Evolutionary conservation across 257 asterid genomes (phyloP).

Genomic region (Salvia rosmarinus): DNA sequence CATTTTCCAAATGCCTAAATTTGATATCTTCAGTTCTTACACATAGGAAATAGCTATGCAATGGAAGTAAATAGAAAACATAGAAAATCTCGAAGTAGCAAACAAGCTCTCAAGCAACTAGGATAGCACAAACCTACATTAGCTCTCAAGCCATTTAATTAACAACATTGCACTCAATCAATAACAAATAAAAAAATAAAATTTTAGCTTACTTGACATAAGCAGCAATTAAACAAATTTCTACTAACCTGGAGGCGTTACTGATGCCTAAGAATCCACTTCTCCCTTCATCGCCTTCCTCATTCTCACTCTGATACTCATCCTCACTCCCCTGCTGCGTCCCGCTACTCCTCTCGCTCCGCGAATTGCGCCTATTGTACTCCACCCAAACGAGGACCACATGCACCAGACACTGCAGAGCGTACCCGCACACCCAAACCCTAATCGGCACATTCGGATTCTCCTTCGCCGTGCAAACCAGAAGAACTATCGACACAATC

Average conservation of each 20-base stretch:
- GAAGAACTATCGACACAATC: constrained; percentile 65
- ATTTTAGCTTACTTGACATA: background rate
- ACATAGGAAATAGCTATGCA: background rate
- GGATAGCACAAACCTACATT: background rate
- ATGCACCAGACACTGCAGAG: constrained; percentile 83
- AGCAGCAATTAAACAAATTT: background rate
- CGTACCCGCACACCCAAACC: constrained; percentile 92
- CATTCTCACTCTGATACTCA: constrained; percentile 46
- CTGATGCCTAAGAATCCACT: constrained; percentile 45
- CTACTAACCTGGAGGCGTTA: constrained; percentile 51
- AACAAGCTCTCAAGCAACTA: background rate
- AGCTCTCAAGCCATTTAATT: background rate
- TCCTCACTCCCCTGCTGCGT: constrained; percentile 41
- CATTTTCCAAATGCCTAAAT: background rate
- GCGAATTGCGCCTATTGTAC: constrained; percentile 55
- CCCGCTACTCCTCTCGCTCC: constrained; percentile 33
- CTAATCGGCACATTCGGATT: constrained; percentile 74
- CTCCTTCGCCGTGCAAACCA: constrained; percentile 61
- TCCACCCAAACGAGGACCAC: constrained; percentile 80
- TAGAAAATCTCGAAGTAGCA: constrained; percentile 9
- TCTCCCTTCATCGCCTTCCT: constrained; percentile 44
- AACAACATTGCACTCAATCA: background rate
- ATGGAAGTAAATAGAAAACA: constrained; percentile 17
- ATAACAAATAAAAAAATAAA: background rate
- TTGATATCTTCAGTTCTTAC: background rate